Base-by-base conservation (phyloP, 2,329 filamentous ascomycete genomes). In the Cladobotryum protrusum region DNA sequence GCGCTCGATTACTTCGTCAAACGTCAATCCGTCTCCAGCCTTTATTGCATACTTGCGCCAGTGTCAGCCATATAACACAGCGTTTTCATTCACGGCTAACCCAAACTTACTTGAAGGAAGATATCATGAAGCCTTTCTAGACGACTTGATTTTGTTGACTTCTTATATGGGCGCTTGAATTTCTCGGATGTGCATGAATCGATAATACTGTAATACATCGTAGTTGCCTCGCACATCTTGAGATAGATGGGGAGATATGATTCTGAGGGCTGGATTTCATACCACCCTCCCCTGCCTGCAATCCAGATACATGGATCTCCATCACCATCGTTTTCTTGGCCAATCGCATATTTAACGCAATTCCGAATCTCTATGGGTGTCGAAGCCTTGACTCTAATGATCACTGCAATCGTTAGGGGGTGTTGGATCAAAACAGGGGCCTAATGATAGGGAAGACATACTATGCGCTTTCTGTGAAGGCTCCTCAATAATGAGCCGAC, bases 241-340 rank as follows among this genome's bases (percentile, higher is more conserved):
- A 75, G 66, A 63, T 78, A 83, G 24, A 80, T 79, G 5, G 66
- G 58, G 45, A 69, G 67, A 62, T 87, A 90, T 2, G 67, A 63
- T 9, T 70, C 60, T n/a, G 77, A 70, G 1, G 86, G 84, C 32
- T 71, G 71, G 39, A 89, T 75, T 59, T 84, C 78, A 61, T 81
- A 88, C 83, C 85, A 89, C 41, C 84, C 85, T 12, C 82, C 77
- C 48, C 72, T 60, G 34, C 64, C 65, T 1, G 60, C 57, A 1
- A 84, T 81, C 86, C 86, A 89, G 29, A 87, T 70, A n/a, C 78
- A 72, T 4, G 79, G 73, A 15, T 73, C 70, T 0, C 74, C 74
- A 45, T 78, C 75, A 44, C 79, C 75, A 13, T 70, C 62, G 20
- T 68, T 67, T 40, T 70, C 67, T 15, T 18, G 37, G 43, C 77